Base-by-base conservation (phyloP, 495 filamentous ascomycete species). In the Penicillium steckii region DNA sequence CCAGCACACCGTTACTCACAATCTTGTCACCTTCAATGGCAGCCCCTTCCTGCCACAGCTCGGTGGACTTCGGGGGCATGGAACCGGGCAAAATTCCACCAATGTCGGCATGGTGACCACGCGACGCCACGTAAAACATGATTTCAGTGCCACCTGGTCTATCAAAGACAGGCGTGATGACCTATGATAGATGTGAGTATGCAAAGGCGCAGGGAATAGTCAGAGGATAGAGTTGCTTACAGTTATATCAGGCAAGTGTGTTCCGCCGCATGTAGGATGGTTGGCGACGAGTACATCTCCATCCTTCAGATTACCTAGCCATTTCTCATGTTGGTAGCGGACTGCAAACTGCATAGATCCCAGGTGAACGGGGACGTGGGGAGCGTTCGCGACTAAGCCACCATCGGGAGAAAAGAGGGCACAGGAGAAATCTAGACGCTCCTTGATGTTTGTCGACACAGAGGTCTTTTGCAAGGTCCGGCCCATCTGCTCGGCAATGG, bases 401-500 rank as follows among this genome's bases (percentile, higher is more conserved):
- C 94, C 94, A n/a, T 84, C 81, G 2, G 86, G 81, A 54, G 96
- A 94, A 56, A 98, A 98, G 12, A 98, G 81, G 27, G 94, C 94
- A 57, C 94, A 98, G 2, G 91, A 96, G 58, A 97, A 98, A 61
- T 98, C 94, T 4, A 98, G 80, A 2, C 94, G 85, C 69, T 98
- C 94, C 62, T 98, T 98, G 61, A 98, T 94, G 64, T 98, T 98
- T 4, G 94, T 98, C 50, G 89, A 95, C 42, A 98, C 94, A 55
- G 89, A 93, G 0, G 94, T 98, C 79, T 97, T 98, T 59, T 97
- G 94, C 23, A 98, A 76, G 2, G 94, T 92, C 47, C 91, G 77
- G 4, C 94, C 94, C 93, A 97, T 97, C 66, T 97, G 93, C 70
- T 98, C 94, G 3, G 94, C 94, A 64, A 98, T 97, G 10, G 93